These are phyloP conservation scores for Sporothrix brunneoviolacea DNA, from an alignment of 2,329 filamentous ascomycete genomes.

Conservation along the genomic window DNA sequence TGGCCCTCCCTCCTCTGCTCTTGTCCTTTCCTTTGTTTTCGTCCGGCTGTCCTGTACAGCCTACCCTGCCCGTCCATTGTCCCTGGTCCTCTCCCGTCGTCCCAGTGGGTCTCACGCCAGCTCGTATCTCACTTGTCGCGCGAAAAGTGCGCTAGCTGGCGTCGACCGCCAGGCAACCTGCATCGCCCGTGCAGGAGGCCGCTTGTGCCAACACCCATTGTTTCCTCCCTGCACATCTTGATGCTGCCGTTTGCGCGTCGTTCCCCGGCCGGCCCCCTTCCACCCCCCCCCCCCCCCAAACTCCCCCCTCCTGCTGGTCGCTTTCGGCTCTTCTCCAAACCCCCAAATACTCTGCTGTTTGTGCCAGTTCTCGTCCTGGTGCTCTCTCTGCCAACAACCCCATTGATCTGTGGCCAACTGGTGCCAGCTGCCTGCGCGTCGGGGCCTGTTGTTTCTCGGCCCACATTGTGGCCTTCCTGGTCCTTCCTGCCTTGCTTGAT, in stretches of 20 bases:
- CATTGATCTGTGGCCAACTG: too few species aligned
- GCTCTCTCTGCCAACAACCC: background rate
- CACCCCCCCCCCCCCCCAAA: too few species aligned
- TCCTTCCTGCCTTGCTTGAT: background rate
- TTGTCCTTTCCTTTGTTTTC: background rate
- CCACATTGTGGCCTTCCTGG: background rate
- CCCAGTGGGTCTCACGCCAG: too few species aligned
- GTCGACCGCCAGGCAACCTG: conserved; percentile 1
- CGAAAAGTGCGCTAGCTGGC: conserved; percentile 10
- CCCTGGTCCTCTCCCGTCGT: background rate
- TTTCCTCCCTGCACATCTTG: background rate
- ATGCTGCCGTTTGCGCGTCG: background rate
- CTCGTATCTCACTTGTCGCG: too few species aligned
- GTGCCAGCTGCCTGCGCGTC: too few species aligned
- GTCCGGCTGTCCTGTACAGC: background rate
- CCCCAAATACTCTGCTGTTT: background rate
- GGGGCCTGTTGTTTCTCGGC: too few species aligned
- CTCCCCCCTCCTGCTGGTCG: too few species aligned
- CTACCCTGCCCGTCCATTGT: background rate
- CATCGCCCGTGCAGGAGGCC: conserved; percentile 6
- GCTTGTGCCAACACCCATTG: background rate
- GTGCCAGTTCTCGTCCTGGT: background rate
- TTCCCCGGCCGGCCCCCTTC: background rate
- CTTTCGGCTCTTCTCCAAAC: too few species aligned
- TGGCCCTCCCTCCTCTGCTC: background rate